These are phyloP conservation scores for Phylloporus arenicola DNA, from an alignment of 768 basidiomycete genomes.

Conservation along the genomic window DNA sequence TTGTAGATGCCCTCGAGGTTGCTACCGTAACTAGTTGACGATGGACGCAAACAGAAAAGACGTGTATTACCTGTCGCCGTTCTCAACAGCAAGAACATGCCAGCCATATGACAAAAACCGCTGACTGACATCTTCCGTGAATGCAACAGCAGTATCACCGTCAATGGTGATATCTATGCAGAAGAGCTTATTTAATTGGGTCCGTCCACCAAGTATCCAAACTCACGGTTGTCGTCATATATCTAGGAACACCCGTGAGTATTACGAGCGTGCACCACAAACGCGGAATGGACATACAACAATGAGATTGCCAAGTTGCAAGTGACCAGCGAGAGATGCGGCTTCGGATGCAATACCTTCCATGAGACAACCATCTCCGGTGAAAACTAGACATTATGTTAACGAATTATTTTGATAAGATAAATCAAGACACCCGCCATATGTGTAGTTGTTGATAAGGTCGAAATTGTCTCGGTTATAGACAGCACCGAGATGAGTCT, in stretches of 20 bases:
- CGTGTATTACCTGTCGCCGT: conserved; percentile 64
- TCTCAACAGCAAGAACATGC: conserved; percentile 81
- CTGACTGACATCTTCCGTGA: conserved; percentile 89
- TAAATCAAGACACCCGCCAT: conserved; percentile 58
- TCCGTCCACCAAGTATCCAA: neutral
- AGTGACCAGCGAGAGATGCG: conserved; percentile 87
- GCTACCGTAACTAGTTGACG: conserved; percentile 34
- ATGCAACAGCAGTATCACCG: conserved; percentile 85
- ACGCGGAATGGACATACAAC: conserved; percentile 51
- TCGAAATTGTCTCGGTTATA: conserved; percentile 85
- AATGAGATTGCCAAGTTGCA: conserved; percentile 89
- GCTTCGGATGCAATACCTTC: conserved; percentile 95
- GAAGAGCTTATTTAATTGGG: conserved; percentile 6
- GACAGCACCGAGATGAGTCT: conserved; percentile 83
- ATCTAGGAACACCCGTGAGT: conserved; percentile 43
- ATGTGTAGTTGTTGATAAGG: conserved; percentile 83
- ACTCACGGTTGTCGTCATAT: conserved; percentile 93
- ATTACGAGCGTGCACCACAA: conserved; percentile 5
- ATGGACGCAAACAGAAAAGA: neutral
- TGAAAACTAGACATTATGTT: conserved; percentile 53
- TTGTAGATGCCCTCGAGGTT: conserved; percentile 74
- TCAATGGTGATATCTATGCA: conserved; percentile 88
- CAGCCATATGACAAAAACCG: conserved; percentile 91
- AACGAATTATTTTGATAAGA: conserved; percentile 1
- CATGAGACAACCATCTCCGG: conserved; percentile 95